phyloP scores from a whole-genome alignment of 257 asterid species.

The Solanum etuberosum region DNA sequence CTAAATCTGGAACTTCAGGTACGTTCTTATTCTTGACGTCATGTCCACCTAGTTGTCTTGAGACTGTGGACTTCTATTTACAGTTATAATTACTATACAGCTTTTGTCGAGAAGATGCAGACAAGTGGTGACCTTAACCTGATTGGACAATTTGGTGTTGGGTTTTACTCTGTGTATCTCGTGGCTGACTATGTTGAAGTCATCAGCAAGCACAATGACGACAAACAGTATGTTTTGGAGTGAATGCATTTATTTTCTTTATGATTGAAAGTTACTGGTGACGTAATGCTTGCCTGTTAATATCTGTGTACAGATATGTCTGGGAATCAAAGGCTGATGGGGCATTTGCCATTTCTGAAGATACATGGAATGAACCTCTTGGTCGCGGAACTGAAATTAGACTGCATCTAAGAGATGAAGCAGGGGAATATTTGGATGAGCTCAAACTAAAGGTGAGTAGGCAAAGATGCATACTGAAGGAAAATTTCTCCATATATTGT shows the following conservation, averaged over 20 bases:
- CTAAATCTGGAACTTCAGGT: constrained; percentile 99
- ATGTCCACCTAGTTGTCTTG: not conserved
- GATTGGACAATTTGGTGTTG: constrained; percentile 97
- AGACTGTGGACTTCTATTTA: not conserved
- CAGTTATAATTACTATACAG: constrained; percentile 24
- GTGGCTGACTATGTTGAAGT: constrained; percentile 95
- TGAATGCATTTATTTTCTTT: not conserved
- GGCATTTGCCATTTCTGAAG: constrained; percentile 86
- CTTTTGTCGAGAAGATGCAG: constrained; percentile 97
- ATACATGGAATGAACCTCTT: constrained; percentile 81
- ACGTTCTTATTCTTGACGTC: not conserved
- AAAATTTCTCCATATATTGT: not conserved
- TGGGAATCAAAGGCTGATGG: constrained; percentile 99
- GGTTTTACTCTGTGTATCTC: constrained; percentile 90
- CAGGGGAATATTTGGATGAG: constrained; percentile 83
- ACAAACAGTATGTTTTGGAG: constrained; percentile 58
- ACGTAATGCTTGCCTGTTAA: not conserved
- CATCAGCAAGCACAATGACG: constrained; percentile 86
- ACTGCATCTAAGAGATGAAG: constrained; percentile 84
- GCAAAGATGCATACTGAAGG: not conserved
- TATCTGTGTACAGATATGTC: constrained; percentile 43
- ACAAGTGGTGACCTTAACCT: constrained; percentile 88
- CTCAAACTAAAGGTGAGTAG: constrained; percentile 60
- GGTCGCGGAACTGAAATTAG: constrained; percentile 94
- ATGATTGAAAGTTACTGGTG: not conserved